phyloP scores from a whole-genome alignment of 768 basidiomycete species.

The Omphalotus guepiniiformis region DNA sequence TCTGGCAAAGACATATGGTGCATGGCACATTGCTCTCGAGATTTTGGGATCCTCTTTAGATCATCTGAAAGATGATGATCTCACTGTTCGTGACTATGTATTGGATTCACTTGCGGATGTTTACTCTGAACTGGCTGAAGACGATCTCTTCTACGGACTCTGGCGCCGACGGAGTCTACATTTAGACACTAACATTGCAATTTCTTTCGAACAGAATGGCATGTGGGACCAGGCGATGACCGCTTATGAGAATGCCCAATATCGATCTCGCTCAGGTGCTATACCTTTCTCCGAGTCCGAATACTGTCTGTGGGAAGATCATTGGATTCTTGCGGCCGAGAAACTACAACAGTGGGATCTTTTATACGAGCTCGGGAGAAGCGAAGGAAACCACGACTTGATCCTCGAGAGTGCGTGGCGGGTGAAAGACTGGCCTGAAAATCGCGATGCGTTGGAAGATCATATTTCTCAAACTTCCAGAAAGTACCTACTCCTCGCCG shows the following conservation, averaged over 20 bases:
- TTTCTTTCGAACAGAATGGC: constrained; percentile 93
- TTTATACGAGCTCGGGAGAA: constrained; percentile 84
- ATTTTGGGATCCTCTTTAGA: constrained; percentile 81
- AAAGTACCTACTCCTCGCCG: constrained; percentile 92
- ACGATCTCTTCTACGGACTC: constrained; percentile 95
- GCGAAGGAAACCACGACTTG: constrained; percentile 88
- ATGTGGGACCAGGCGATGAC: constrained; percentile 93
- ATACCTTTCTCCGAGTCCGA: constrained; percentile 93
- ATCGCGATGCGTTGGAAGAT: constrained; percentile 72
- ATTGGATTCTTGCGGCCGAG: constrained; percentile 94
- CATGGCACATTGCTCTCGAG: constrained; percentile 92
- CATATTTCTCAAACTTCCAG: constrained; percentile 75
- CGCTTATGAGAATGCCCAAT: constrained; percentile 88
- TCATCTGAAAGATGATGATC: constrained; percentile 74
- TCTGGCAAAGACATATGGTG: constrained; percentile 91
- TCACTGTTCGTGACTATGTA: constrained; percentile 73
- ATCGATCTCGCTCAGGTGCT: constrained; percentile 71
- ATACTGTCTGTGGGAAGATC: constrained; percentile 98
- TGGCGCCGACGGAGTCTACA: constrained; percentile 92
- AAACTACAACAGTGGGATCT: constrained; percentile 99
- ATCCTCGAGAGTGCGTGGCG: constrained; percentile 96
- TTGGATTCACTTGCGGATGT: constrained; percentile 91
- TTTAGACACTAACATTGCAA: constrained; percentile 80
- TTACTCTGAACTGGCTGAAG: constrained; percentile 93
- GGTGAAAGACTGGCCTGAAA: constrained; percentile 85